Percentiles rank a stretch among this genome's conserved stretches.
These are phyloP conservation scores for Aegilops longissima DNA, from an alignment of 176 grass and related monocot genomes.

Conservation along the genomic window DNA sequence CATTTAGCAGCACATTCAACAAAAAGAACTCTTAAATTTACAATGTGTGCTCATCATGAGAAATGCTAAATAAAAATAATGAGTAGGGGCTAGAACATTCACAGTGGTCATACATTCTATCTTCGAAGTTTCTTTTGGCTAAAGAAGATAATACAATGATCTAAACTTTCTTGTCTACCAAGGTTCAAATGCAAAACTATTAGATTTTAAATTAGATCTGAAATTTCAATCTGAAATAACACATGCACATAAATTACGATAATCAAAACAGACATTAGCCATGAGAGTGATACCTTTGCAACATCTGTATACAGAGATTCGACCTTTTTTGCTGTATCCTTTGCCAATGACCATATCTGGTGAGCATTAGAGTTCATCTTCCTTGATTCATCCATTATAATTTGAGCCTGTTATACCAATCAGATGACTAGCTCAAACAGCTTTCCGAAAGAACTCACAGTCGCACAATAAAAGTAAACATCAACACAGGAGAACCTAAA, in stretches of 20 bases:
- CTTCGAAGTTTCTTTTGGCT: not conserved
- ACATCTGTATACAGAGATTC: slow-evolving; percentile 38
- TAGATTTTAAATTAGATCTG: not conserved
- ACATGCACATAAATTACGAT: slow-evolving; percentile 10
- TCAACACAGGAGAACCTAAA: not conserved
- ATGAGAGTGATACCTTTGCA: slow-evolving; percentile 25
- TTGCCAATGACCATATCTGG: slow-evolving; percentile 33
- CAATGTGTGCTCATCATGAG: not conserved
- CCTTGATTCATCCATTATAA: slow-evolving; percentile 26
- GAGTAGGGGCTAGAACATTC: not conserved
- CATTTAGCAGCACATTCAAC: no score
- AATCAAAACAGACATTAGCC: not conserved
- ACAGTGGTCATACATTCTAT: not conserved
- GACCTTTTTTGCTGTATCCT: slow-evolving; percentile 42
- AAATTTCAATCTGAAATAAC: not conserved
- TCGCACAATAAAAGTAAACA: not conserved
- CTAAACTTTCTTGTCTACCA: not conserved
- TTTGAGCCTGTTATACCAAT: slow-evolving; percentile 32
- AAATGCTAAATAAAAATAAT: not conserved
- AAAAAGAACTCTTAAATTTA: not conserved
- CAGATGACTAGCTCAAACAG: slow-evolving; percentile 11
- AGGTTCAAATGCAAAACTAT: not conserved
- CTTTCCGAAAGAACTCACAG: not conserved
- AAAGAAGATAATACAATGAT: not conserved
- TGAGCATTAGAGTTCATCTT: slow-evolving; percentile 20